A percentile compares a stretch with the other conserved stretches of the same genome.
These are phyloP conservation scores for Rhizomucor pusillus DNA, from an alignment of 371 early-diverging fungal species.

Conservation along the genomic window DNA sequence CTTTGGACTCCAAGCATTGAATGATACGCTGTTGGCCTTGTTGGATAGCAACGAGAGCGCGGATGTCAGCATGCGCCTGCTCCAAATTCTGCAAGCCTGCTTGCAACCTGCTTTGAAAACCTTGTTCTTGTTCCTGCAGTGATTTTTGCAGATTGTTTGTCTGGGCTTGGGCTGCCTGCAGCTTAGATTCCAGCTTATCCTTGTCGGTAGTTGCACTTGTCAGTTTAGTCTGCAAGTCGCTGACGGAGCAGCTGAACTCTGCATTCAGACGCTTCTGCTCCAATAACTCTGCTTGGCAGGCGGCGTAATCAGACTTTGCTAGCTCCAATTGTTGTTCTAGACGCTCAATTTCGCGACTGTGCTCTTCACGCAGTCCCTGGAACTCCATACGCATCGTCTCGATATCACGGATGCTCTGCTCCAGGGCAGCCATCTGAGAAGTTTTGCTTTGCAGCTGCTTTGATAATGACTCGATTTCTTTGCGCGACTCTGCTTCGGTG, in stretches of 20 bases:
- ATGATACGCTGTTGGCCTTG: conserved; percentile 45
- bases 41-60: conserved; percentile 25
- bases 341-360: conserved; percentile 13
- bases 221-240: conserved; percentile 4
- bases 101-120: conserved; percentile 17
- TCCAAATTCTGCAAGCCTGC: conserved; percentile 30
- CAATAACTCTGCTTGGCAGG: conserved; percentile 10
- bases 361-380: conserved; percentile 17
- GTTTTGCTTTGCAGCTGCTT: not conserved
- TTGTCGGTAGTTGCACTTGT: not conserved
- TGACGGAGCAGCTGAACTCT: conserved; percentile 11
- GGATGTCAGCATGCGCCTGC: conserved; percentile 24
- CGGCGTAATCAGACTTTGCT: conserved; percentile 5
- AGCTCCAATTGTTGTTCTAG: conserved; percentile 12
- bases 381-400: conserved; percentile 21
- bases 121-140: conserved; percentile 26
- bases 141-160: conserved; percentile 15
- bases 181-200: conserved; percentile 8
- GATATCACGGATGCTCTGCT: conserved; percentile 23
- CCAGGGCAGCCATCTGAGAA: not conserved
- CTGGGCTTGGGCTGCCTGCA: conserved; percentile 11
- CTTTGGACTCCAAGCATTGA: conserved; percentile 26
- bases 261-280: conserved; percentile 2
- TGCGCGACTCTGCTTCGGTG: not conserved
- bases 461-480: not conserved